Percentiles rank a stretch among this genome's conserved stretches.
Conservation (phyloP, 75 land plant species). For the Cunninghamia lanceolata region DNA sequence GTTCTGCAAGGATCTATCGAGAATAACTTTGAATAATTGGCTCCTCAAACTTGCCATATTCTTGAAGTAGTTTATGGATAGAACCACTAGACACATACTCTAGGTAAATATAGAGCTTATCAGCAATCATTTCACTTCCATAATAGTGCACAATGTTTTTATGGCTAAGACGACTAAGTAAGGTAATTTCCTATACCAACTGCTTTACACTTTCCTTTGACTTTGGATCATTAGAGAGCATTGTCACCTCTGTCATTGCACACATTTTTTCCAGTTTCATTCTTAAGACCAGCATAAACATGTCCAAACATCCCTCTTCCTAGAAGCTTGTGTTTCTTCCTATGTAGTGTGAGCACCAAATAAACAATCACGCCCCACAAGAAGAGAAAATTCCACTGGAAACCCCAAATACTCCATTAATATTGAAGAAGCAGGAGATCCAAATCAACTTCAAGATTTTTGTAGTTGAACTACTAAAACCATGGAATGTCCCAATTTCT, state of each 20-base stretch:
- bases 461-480: too few relatives aligned
- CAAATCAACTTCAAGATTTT: too few relatives aligned
- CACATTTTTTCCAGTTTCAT: constrained; percentile 82
- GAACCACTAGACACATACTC: constrained; percentile 96
- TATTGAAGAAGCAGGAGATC: too few relatives aligned
- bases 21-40: constrained; percentile 78
- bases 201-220: constrained; percentile 82
- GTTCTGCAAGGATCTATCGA: constrained; percentile 70
- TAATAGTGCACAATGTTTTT: background rate
- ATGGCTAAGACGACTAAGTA: background rate
- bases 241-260: constrained; percentile 94
- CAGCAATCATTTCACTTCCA: constrained; percentile 36
- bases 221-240: constrained; percentile 83
- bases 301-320: background rate
- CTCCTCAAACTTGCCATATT: constrained; percentile 78
- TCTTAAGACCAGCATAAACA: background rate
- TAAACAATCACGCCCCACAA: too few relatives aligned
- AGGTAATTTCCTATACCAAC: constrained; percentile 8
- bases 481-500: too few relatives aligned
- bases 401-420: too few relatives aligned
- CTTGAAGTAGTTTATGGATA: constrained; percentile 79
- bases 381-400: too few relatives aligned
- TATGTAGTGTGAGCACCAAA: too few relatives aligned
- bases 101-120: constrained; percentile 71
- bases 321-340: too few relatives aligned